These are phyloP conservation scores for Saccharomycopsis lassenensis DNA, from an alignment of 805 yeast species.

Conservation along the genomic window DNA sequence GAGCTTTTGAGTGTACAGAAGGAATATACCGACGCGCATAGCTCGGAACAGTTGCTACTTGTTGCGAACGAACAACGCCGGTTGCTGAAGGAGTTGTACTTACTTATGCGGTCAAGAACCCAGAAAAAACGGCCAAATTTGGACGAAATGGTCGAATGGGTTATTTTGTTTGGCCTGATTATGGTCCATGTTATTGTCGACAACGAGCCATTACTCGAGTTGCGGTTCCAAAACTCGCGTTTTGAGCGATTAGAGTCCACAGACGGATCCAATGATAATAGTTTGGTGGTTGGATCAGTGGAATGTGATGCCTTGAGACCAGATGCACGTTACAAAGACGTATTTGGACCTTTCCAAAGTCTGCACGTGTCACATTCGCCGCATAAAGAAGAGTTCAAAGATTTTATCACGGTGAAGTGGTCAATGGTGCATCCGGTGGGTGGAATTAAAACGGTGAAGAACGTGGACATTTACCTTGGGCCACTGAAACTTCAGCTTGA, in stretches of 20 bases:
- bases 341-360: conserved; percentile 42
- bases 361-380: conserved; percentile 17
- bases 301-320: conserved; percentile 58
- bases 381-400: conserved; percentile 13
- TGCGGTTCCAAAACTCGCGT: conserved; percentile 50
- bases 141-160: conserved; percentile 42
- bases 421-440: conserved; percentile 79
- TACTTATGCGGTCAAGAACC: conserved; percentile 24
- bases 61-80: conserved; percentile 29
- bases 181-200: conserved; percentile 60
- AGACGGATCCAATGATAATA: conserved; percentile 58
- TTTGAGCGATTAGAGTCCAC: conserved; percentile 52
- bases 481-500: conserved; percentile 71
- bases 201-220: conserved; percentile 53
- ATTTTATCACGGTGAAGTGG: conserved; percentile 49
- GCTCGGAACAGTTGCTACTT: conserved; percentile 32
- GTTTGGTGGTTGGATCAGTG: conserved; percentile 45
- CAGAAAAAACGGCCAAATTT: conserved; percentile 19
- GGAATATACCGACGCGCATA: conserved; percentile 37
- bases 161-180: conserved; percentile 56
- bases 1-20: conserved; percentile 40
- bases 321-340: conserved; percentile 54
- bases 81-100: conserved; percentile 31
- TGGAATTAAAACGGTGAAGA: conserved; percentile 73
- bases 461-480: conserved; percentile 45